Conservation (phyloP, 495 filamentous ascomycete species). For the Neurospora tetrasperma region DNA sequence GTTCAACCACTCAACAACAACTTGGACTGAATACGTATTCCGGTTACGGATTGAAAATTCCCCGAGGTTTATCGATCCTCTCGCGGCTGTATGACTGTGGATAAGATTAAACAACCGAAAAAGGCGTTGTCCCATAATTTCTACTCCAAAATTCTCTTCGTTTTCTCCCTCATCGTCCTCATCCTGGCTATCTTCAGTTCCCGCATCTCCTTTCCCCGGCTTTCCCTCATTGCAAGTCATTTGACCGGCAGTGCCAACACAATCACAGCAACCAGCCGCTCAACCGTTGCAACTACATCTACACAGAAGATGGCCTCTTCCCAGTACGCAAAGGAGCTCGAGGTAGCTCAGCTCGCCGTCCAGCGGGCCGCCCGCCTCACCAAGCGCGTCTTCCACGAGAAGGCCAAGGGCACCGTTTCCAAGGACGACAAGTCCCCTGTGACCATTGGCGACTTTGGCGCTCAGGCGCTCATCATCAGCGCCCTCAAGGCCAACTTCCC, state of each 20-base stretch:
- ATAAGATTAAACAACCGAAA: not conserved
- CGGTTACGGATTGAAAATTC: not conserved
- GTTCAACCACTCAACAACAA: not conserved
- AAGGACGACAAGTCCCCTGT: constrained; percentile 95
- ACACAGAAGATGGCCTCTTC: constrained; percentile 12
- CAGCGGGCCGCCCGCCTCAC: constrained; percentile 83
- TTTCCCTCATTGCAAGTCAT: constrained; percentile 12
- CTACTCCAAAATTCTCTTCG: not conserved
- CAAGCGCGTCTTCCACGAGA: constrained; percentile 84
- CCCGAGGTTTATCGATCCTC: not conserved
- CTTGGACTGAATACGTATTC: not conserved
- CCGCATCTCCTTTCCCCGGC: constrained; percentile 7
- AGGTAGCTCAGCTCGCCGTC: constrained; percentile 81
- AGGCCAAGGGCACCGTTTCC: constrained; percentile 82
- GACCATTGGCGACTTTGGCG: constrained; percentile 95
- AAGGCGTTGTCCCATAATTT: not conserved
- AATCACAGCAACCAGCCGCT: not conserved
- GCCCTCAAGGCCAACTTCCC: constrained; percentile 87
- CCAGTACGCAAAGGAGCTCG: constrained; percentile 66
- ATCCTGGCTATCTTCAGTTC: constrained; percentile 14
- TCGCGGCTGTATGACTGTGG: not conserved
- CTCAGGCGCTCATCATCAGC: constrained; percentile 89
- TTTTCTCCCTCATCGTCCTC: constrained; percentile 15
- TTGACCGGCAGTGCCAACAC: not conserved
- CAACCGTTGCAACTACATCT: not conserved